These are phyloP conservation scores for Peterozyma toletana DNA, from an alignment of 805 yeast genomes.

Conservation along the genomic window DNA sequence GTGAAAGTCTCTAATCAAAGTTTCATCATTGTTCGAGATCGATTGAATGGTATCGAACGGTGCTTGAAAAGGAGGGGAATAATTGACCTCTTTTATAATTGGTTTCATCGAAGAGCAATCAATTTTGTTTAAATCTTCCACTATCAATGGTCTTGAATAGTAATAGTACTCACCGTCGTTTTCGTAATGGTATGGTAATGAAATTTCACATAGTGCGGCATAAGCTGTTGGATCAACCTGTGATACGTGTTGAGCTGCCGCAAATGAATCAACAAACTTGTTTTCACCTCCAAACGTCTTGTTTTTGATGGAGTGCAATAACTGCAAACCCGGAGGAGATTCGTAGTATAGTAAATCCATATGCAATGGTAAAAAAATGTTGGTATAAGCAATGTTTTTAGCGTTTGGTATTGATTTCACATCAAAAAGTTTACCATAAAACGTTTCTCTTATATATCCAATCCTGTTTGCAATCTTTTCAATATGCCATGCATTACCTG, in stretches of 20 bases:
- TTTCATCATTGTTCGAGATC: constrained; percentile 20
- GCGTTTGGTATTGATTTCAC: constrained; percentile 49
- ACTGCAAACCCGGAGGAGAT: constrained; percentile 75
- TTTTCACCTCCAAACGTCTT: constrained; percentile 61
- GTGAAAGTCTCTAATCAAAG: constrained; percentile 42
- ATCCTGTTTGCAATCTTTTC: constrained; percentile 36
- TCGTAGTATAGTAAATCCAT: constrained; percentile 75
- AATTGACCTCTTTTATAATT: constrained; percentile 51
- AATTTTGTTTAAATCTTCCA: constrained; percentile 31
- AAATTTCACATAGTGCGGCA: constrained; percentile 51
- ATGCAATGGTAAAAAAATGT: constrained; percentile 59
- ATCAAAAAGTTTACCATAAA: constrained; percentile 67
- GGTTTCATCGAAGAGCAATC: constrained; percentile 15
- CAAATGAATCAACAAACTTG: constrained; percentile 61
- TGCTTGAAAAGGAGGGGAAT: constrained; percentile 81
- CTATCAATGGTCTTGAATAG: constrained; percentile 55
- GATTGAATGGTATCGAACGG: constrained; percentile 50
- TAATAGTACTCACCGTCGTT: constrained; percentile 56
- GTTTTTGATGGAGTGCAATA: constrained; percentile 53
- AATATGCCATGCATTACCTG: constrained; percentile 23
- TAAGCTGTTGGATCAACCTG: constrained; percentile 56
- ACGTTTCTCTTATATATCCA: constrained; percentile 65
- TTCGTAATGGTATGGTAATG: constrained; percentile 63
- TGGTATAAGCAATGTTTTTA: constrained; percentile 65
- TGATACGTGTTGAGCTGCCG: constrained; percentile 52